Conservation (phyloP, 306 rosid genomes). For the Astragalus glycyphyllos region DNA sequence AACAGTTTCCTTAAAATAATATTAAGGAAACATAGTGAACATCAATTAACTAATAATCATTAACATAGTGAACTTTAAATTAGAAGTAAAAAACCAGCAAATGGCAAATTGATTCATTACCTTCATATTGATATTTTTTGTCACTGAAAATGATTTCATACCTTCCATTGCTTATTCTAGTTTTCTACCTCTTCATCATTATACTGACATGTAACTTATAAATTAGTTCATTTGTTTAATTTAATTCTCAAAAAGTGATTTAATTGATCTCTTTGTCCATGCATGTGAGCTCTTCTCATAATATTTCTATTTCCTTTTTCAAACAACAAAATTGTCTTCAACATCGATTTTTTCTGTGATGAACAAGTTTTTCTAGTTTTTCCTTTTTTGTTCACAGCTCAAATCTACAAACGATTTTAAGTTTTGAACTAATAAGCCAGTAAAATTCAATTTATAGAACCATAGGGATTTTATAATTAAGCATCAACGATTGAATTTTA, state of each 20-base stretch:
- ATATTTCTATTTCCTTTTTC: background rate
- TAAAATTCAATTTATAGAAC: background rate
- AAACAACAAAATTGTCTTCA: background rate
- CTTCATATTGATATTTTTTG: slow-evolving; percentile 14
- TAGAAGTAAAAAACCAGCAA: slow-evolving; percentile 39
- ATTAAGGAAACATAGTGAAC: background rate
- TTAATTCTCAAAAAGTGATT: background rate
- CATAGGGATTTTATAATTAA: background rate
- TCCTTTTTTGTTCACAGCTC: background rate
- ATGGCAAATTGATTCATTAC: slow-evolving; percentile 50
- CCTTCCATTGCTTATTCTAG: slow-evolving; percentile 42
- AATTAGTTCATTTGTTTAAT: background rate
- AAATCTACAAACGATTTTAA: background rate
- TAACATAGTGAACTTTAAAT: background rate
- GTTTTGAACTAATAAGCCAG: background rate
- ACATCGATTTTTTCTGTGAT: background rate
- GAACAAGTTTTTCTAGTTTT: background rate
- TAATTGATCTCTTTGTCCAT: slow-evolving; percentile 1
- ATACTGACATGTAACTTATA: background rate
- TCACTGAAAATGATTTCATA: slow-evolving; percentile 39
- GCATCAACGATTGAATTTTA: background rate
- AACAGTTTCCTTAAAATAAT: background rate
- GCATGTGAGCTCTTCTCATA: background rate
- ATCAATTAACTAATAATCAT: too few relatives aligned
- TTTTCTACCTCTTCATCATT: slow-evolving; percentile 10